Conservation (phyloP, 2,329 filamentous ascomycete genomes). For the Leptographium wingfieldii region DNA sequence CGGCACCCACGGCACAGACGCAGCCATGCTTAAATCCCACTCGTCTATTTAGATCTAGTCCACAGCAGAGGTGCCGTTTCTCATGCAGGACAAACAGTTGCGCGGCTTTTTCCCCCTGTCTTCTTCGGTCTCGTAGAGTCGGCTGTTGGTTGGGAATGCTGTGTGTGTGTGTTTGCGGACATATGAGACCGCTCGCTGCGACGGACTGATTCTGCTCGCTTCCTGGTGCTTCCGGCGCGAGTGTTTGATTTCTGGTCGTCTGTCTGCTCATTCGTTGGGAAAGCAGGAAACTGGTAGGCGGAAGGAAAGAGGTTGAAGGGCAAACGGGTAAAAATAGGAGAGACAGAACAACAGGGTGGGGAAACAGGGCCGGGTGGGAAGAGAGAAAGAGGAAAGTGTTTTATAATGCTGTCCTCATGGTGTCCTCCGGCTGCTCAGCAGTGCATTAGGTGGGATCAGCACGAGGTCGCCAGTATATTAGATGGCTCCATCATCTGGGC, state of each 20-base stretch:
- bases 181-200: neutral
- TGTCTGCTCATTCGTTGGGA: neutral
- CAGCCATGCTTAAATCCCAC: slow-evolving; percentile 12
- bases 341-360: neutral
- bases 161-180: neutral
- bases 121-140: neutral
- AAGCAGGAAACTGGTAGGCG: neutral
- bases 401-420: neutral
- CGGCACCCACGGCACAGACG: slow-evolving; percentile 17
- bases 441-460: slow-evolving; percentile 10
- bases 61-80: neutral
- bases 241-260: neutral
- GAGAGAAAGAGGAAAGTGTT: slow-evolving; percentile 1
- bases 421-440: neutral
- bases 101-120: neutral
- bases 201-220: neutral
- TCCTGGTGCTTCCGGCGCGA: neutral
- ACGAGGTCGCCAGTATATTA: slow-evolving; percentile 8
- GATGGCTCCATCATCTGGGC: slow-evolving; percentile 9
- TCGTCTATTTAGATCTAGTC: neutral
- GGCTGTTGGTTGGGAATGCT: neutral
- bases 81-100: neutral
- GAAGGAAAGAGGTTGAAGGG: neutral
- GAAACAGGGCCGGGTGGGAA: neutral
- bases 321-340: neutral